Base-by-base conservation (phyloP, 2,329 filamentous ascomycete genomes). In the Xylaria sp. region DNA sequence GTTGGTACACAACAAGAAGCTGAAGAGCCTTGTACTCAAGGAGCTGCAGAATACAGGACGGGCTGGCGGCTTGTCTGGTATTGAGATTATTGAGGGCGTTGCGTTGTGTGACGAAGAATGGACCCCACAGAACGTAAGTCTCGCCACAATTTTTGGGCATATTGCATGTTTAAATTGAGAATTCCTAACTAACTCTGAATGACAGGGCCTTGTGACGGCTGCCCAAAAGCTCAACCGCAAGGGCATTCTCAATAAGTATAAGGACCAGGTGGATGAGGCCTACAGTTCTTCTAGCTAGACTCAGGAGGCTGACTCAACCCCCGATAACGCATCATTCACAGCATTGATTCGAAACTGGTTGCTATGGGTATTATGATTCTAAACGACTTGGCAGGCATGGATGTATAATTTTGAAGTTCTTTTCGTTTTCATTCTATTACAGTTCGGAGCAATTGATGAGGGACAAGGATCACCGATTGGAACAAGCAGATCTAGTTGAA, bases 211-310 rank as follows among this genome's bases (percentile, higher is more conserved):
- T 66, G 87, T 90, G 65, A 92, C 90, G 57, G 90, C 90, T 12
- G 91, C 91, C 2, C 90, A 92, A 80, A 93, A 93, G 78, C 84
- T 93, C 59, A 91, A 92, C 82, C 87, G 90, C 75, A 91, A 88
- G 82, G 88, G 86, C 75, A 91, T 93, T 69, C 80, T 91, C 60
- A 80, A 85, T 50, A 88, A 86, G 75, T 91, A 87, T 82, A 81
- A 88, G 80, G 85, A 85, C 72, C 86, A 91, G 66, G 87, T 93
- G 48, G 83, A 87, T 73, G 83, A 82, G 74, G 90, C 89, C 1
- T 92, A 92, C 73, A 83, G 83, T 69, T 74, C 78, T 37, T 78
- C 78, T 1, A 75, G 74, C 69, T 77, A 77, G 71, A 25, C 10
- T 51, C 66, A 52, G 48, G 23, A 55, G 6, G 3, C 51, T 51